phyloP scores from a whole-genome alignment of 2,329 filamentous ascomycete genomes.

The Sclerotinia spermophila region DNA sequence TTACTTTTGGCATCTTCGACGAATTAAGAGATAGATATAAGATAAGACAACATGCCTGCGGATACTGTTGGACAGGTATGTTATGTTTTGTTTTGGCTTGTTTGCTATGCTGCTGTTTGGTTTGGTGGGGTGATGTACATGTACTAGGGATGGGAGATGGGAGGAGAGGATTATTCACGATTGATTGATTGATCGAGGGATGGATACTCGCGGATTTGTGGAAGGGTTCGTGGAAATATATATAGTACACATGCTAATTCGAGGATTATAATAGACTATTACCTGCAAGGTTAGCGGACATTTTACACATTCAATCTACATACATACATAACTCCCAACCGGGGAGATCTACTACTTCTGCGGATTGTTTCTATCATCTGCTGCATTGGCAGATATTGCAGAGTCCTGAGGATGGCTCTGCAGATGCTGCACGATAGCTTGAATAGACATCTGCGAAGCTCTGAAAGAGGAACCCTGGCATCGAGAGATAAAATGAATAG shows the following conservation, averaged over 20 bases:
- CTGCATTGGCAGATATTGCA: neutral
- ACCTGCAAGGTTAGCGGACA: conserved; percentile 36
- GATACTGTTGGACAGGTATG: conserved; percentile 24
- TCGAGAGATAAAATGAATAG: neutral
- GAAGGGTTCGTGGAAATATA: neutral
- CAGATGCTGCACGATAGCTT: neutral
- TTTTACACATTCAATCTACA: neutral
- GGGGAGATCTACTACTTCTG: neutral
- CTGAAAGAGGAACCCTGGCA: neutral
- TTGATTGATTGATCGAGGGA: neutral
- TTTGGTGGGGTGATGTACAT: neutral
- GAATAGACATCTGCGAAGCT: neutral
- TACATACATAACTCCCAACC: no score
- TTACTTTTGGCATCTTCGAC: neutral
- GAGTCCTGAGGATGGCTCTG: neutral
- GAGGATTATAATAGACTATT: conserved; percentile 30
- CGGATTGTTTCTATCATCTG: neutral
- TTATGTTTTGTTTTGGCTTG: neutral
- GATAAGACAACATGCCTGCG: conserved; percentile 15
- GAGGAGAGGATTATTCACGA: neutral
- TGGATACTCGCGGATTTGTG: neutral
- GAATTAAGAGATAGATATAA: neutral
- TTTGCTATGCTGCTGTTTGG: no score
- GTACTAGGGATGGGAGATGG: neutral
- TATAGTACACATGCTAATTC: neutral